Evolutionary conservation across 371 early-diverging fungal genomes (phyloP), one percentile per base, ranked within the genome.

Genomic region (Lichtheimia ramosa): DNA sequence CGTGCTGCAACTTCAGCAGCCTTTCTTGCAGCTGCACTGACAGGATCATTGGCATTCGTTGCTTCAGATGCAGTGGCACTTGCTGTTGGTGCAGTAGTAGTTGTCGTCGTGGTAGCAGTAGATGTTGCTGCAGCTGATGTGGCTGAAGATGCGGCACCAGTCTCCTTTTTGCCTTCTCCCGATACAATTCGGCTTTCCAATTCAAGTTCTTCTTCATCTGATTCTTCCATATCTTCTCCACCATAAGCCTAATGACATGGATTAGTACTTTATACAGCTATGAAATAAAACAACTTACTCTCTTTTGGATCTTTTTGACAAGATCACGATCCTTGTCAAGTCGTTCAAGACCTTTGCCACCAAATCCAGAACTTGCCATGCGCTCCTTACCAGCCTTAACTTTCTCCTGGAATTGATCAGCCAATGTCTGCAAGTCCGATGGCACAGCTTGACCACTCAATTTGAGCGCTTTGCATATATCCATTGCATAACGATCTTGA

Each of bases 311-410:
- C 68, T 89, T 87, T 71, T 96, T 92, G 39, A 95, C 88, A 62
- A 89, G 69, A 59, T 93, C 96, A 49, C 98, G 88, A 62, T 98
- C 95, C 65, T 92, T 89, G 60, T 97, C 98, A 51, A 99, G 74
- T 59, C 90, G 84, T 56, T 97, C 98, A 34, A 99, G 81, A 18
- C 99, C 99, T 68, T 96, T 96, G 50, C 99, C 99, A 43, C 98
- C 96, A 74, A 96, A 99, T 1, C 98, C 98, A 23, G 91, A 89
- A n/a, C 91, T 83, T 12, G 88, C 72, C 39, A 83, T 83, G 20
- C 91, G 87, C 40, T 90, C 97, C 23, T 87, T 86, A 25, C 98
- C 98, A n/a, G 86, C 81, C 42, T 91, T 87, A 51, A 96, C 93
- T 70, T 96, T 96, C 27, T 86, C 87, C 56, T 90, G 84, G 75